Evolutionary conservation across 2,329 filamentous ascomycete genomes (phyloP), one percentile per base, ranked within the genome.

Genomic region (Colletotrichum chlorophyti): DNA sequence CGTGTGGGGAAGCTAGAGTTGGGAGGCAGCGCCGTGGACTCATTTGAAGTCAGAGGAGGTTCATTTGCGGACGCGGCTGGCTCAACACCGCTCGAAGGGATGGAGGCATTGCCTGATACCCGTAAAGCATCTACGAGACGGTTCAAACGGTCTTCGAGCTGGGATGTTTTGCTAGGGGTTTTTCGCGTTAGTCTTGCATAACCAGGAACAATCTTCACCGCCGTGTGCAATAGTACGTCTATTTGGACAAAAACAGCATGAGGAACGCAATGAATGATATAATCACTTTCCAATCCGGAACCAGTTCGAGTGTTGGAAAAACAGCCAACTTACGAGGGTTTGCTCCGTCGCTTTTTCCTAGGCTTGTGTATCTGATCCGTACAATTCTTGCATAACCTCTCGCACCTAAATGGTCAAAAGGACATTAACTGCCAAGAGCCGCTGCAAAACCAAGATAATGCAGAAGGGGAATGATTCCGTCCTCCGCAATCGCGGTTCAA

Each of bases 321-420:
- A 4, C 11, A 19, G 3, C 3, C 7, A 17, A 75, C 80, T 73
- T 69, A 83, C 80, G 80, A 83, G 27, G 79, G 77, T 58, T 78
- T 81, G 29, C 70, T 71, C 27, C 79, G 76, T 63, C 81, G 73
- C 70, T 83, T 83, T 68, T 83, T 83, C 26, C 81, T 73, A 4
- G 78, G 78, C 21, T 74, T 75, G 63, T 80, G 80, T 23, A 81
- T 66, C 63, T 83, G 80, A 10, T 70, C 71, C 0, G 72, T 68
- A 58, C 81, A 83, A 29, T 77, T 73, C 60, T 82, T 83, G 32
- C 74, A 72, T 5, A 83, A 68, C 12, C 80, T 71, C 55, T 80
- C 73, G 58, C 80, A 83, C 58, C 80, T 82, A 62, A 2, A 50
- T 21, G 26, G 32, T 31, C 26, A 9, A 6, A 24, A n/a, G 8